phyloP scores from a whole-genome alignment of 495 filamentous ascomycete genomes.

The Wilcoxina mikolae region DNA sequence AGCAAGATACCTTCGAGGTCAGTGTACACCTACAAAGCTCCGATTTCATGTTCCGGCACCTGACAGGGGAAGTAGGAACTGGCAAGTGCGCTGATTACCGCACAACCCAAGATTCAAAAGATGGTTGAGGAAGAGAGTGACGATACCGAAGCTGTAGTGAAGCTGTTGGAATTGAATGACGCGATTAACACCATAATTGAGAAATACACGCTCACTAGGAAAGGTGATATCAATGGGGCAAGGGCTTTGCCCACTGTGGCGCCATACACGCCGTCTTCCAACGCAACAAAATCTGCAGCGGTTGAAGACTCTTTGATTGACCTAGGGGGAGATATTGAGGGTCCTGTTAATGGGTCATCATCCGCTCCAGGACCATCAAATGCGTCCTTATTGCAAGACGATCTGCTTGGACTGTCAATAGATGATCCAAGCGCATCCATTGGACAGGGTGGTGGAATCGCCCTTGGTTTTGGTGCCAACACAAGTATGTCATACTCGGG shows the following conservation, averaged over 20 bases:
- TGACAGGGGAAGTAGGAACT: slow-evolving; percentile 46
- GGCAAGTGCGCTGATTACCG: slow-evolving; percentile 77
- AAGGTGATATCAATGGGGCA: slow-evolving; percentile 82
- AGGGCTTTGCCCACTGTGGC: slow-evolving; percentile 27
- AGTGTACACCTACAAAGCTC: slow-evolving; percentile 10
- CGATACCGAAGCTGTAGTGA: slow-evolving; percentile 86
- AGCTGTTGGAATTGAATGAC: slow-evolving; percentile 92
- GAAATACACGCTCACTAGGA: slow-evolving; percentile 84
- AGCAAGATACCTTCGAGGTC: slow-evolving; percentile 87
- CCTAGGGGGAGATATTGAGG: slow-evolving; percentile 55
- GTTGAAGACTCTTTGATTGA: slow-evolving; percentile 91
- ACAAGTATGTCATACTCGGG: slow-evolving; percentile 36
- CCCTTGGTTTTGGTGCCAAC: slow-evolving; percentile 62
- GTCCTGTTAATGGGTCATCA: slow-evolving; percentile 24
- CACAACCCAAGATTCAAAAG: slow-evolving; percentile 94
- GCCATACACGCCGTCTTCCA: slow-evolving; percentile 13
- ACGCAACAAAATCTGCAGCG: slow-evolving; percentile 31
- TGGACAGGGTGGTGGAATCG: slow-evolving; percentile 66
- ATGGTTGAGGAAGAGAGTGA: slow-evolving; percentile 99
- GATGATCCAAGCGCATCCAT: slow-evolving; percentile 40
- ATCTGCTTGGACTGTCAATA: slow-evolving; percentile 55
- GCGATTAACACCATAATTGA: slow-evolving; percentile 95
- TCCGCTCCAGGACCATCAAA: slow-evolving; percentile 30
- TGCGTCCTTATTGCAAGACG: slow-evolving; percentile 41
- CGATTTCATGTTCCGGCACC: slow-evolving; percentile 4